A percentile compares a stretch with the other conserved stretches of the same genome.
Evolutionary conservation across 306 rosid species (phyloP).

Genomic region (Glycine latifolia): DNA sequence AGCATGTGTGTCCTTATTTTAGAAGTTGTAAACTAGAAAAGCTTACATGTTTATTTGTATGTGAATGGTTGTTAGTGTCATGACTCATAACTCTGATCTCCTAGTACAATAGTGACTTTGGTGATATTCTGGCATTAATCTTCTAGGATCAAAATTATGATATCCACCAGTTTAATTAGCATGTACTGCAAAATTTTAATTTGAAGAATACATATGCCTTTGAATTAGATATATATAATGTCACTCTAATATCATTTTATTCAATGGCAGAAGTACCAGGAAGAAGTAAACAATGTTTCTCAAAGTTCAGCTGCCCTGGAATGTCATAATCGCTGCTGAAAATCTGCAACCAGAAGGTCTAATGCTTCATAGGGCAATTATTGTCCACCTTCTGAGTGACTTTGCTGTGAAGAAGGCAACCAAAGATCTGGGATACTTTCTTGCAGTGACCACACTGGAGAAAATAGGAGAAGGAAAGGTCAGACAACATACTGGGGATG

Average conservation of each 20-base stretch:
- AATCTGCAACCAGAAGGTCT: constrained; percentile 65
- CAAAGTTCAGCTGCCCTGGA: constrained; percentile 79
- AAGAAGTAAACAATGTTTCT: constrained; percentile 57
- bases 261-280: constrained; percentile 36
- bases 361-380: constrained; percentile 75
- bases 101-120: background rate
- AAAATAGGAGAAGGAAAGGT: constrained; percentile 87
- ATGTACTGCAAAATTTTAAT: constrained; percentile 8
- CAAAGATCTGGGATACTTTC: constrained; percentile 76
- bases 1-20: background rate
- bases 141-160: constrained; percentile 22
- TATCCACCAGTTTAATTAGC: constrained; percentile 19
- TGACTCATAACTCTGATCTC: background rate
- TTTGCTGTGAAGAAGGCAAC: constrained; percentile 77
- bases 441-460: constrained; percentile 77
- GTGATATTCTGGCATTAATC: background rate
- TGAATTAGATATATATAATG: constrained; percentile 20
- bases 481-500: constrained; percentile 78
- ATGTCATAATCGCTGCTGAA: constrained; percentile 79
- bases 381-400: constrained; percentile 63
- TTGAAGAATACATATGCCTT: constrained; percentile 12
- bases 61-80: background rate
- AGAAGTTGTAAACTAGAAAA: background rate
- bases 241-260: constrained; percentile 31
- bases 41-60: constrained; percentile 14